These are phyloP conservation scores for Lophiostoma macrostomum DNA, from an alignment of 495 filamentous ascomycete species.

Conservation along the genomic window DNA sequence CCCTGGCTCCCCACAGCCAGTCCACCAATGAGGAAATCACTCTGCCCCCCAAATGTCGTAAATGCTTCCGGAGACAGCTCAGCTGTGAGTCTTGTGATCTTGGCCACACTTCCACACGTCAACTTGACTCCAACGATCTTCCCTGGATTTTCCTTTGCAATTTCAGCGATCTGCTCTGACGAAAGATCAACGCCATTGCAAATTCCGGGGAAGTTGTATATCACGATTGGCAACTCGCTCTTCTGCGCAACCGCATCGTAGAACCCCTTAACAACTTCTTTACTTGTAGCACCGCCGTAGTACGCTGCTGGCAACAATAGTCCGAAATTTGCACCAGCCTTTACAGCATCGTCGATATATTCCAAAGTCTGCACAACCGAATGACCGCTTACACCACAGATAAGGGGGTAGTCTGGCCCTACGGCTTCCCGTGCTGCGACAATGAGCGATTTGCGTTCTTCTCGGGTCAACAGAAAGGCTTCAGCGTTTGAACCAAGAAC, in stretches of 20 bases:
- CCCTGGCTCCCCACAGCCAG: conserved; percentile 57
- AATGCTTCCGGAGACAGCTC: conserved; percentile 54
- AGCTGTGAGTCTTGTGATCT: conserved; percentile 57
- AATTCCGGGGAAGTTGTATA: conserved; percentile 70
- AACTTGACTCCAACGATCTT: conserved; percentile 66
- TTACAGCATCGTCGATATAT: conserved; percentile 51
- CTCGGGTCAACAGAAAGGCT: conserved; percentile 58
- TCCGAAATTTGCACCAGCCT: conserved; percentile 63
- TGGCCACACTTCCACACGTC: conserved; percentile 67
- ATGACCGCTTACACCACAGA: conserved; percentile 62
- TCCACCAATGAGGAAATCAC: conserved; percentile 65
- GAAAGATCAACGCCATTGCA: conserved; percentile 70
- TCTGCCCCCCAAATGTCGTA: conserved; percentile 64
- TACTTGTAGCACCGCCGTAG: conserved; percentile 44
- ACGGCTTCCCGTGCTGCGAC: conserved; percentile 49
- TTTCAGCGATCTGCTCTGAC: conserved; percentile 55
- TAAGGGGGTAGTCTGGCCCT: conserved; percentile 60
- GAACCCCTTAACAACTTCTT: conserved; percentile 57
- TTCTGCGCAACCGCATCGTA: conserved; percentile 56
- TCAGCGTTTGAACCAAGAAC: conserved; percentile 67
- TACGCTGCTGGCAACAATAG: conserved; percentile 45
- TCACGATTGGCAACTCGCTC: conserved; percentile 55
- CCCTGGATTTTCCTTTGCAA: conserved; percentile 47
- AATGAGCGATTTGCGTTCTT: conserved; percentile 56
- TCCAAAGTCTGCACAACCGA: conserved; percentile 60